These are phyloP conservation scores for Lobosporangium transversale DNA, from an alignment of 192 early-diverging fungal genomes.

Conservation along the genomic window DNA sequence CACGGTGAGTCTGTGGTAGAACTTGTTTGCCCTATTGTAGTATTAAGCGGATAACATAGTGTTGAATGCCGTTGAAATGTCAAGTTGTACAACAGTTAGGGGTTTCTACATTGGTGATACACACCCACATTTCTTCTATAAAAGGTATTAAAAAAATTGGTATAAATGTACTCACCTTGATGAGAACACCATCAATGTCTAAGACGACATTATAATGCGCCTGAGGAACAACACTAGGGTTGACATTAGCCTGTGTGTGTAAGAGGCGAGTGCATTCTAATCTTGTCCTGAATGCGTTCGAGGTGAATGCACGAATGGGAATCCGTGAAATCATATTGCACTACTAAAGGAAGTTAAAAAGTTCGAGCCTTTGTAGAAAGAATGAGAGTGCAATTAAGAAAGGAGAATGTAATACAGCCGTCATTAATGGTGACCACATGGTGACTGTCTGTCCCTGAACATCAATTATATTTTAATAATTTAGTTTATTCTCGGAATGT, in stretches of 20 bases:
- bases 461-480: too few species aligned
- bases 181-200: slow-evolving; percentile 90
- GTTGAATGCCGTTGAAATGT: too few species aligned
- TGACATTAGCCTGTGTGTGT: not conserved
- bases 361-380: not conserved
- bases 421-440: too few species aligned
- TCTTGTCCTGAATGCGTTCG: slow-evolving; percentile 4
- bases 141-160: too few species aligned
- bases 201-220: slow-evolving; percentile 65
- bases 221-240: slow-evolving; percentile 17
- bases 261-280: not conserved
- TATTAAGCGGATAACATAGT: too few species aligned
- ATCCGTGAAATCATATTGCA: slow-evolving; percentile 14
- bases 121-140: too few species aligned
- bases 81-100: too few species aligned
- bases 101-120: too few species aligned
- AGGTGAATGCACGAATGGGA: slow-evolving; percentile 13
- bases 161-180: slow-evolving; percentile 78
- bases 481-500: too few species aligned
- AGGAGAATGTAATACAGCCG: too few species aligned
- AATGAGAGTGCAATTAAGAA: slow-evolving; percentile 1
- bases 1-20: slow-evolving; percentile 73
- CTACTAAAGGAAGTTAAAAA: not conserved
- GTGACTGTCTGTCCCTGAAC: too few species aligned
- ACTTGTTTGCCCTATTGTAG: slow-evolving; percentile 67